A percentile compares a stretch with the other conserved stretches of the same genome.
These are phyloP conservation scores for Colletotrichum sp. DNA, from an alignment of 2,329 filamentous ascomycete species.

Conservation along the genomic window DNA sequence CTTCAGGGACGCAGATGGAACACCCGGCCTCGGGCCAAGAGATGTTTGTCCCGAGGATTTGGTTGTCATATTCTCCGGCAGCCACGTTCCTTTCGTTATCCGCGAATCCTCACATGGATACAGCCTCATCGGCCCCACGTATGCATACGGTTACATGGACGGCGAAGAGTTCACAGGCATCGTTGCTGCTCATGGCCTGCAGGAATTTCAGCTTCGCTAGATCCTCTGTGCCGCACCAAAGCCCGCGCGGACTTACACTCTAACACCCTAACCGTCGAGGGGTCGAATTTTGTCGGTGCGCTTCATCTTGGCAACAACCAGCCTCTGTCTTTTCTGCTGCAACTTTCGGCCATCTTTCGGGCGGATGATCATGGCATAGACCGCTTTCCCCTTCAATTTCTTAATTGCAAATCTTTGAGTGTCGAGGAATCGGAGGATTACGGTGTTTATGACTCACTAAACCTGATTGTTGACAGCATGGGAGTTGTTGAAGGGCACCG, in stretches of 20 bases:
- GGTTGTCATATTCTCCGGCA: not conserved
- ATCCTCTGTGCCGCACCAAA: not conserved
- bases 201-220: not conserved
- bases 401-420: not conserved
- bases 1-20: not conserved
- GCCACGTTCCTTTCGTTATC: not conserved
- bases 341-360: constrained; percentile 1
- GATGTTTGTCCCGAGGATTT: not conserved
- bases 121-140: not conserved
- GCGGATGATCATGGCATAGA: not conserved
- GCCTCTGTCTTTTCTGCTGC: constrained; percentile 9
- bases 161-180: not conserved
- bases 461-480: not conserved
- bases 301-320: constrained; percentile 21
- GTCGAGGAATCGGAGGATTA: not conserved
- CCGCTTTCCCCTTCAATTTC: not conserved
- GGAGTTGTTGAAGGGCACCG: not conserved
- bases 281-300: constrained; percentile 18
- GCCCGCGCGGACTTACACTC: not conserved
- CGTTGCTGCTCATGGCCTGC: not conserved
- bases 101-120: not conserved
- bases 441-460: not conserved
- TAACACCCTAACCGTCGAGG: constrained; percentile 23
- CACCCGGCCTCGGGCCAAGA: not conserved
- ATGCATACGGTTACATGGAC: not conserved